Conservation (phyloP, 208 protist genomes). For the Acanthamoeba triangularis region DNA sequence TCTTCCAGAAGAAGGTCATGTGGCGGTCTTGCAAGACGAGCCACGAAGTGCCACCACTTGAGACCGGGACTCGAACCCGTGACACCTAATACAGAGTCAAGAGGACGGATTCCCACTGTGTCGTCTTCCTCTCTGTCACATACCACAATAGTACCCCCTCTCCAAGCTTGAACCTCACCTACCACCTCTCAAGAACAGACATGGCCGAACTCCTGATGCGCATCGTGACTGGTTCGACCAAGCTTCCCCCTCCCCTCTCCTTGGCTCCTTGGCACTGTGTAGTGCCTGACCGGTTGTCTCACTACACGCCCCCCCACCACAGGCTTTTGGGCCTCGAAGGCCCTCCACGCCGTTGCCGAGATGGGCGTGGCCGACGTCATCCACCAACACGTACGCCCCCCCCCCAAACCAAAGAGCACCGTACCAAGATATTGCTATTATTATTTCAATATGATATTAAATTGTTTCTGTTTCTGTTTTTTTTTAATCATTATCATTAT, state of each 20-base stretch:
- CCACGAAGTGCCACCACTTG: no score
- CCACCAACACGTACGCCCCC: not conserved
- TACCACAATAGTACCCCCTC: no score
- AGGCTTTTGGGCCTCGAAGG: not conserved
- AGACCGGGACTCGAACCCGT: no score
- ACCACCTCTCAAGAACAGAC: not conserved
- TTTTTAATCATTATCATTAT: not conserved
- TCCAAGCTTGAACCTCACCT: not conserved
- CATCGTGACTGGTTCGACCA: not conserved
- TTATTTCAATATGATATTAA: not conserved
- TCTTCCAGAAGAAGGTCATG: no score
- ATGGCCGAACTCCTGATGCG: not conserved
- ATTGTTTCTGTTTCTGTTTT: not conserved
- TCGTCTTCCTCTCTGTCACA: no score
- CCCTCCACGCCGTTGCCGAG: not conserved
- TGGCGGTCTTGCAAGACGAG: no score
- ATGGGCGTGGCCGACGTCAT: not conserved
- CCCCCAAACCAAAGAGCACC: no score
- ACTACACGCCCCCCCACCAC: not conserved
- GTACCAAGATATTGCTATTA: no score
- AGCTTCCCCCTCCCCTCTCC: not conserved
- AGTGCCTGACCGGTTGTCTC: not conserved
- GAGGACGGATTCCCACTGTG: no score
- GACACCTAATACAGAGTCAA: no score
- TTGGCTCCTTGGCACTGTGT: not conserved